Evolutionary conservation across 2,329 filamentous ascomycete species (phyloP), one percentile per base, ranked within the genome.

Genomic region (Fusarium annulatum): DNA sequence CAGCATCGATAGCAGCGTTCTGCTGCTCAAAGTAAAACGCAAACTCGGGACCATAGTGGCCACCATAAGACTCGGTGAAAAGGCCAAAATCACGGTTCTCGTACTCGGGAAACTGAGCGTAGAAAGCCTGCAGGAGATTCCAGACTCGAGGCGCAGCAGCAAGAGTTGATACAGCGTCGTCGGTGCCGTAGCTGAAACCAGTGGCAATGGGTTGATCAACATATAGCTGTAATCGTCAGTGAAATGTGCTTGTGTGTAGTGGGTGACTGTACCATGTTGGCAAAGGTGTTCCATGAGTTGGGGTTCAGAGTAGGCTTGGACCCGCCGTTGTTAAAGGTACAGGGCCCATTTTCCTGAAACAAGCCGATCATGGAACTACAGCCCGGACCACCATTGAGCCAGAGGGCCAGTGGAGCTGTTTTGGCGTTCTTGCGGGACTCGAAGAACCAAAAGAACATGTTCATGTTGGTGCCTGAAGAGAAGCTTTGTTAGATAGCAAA

Each of bases 291-390:
- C 88, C 89, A 92, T 0, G 89, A 89, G 81, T 87, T 89, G 0
- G 88, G 87, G 72, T 92, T 92, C 9, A 83, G 70, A 18, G 80
- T 80, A 0, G 86, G 78, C 60, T 77, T 70, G 0, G 75, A 64
- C 15, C 74, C 72, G 18, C 63, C 56, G n/a, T 73, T 62, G 46
- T 76, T 75, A 79, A 98, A 90, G 72, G 91, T 93, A 33, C 94
- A 91, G 3, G 96, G 95, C 48, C 96, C 96, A 67, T 98, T 92
- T 77, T 91, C 90, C 38, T 85, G 83, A 72, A 93, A 91, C 61
- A 93, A 74, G 9, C 80, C 80, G 61, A 78, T 52, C 70, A 80
- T 77, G 23, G 79, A 81, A 8, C 78, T 80, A 34, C 79, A 80
- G 8, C 80, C 80, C 2, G 80, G 80, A 1, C 80, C 80, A 30